These are phyloP conservation scores for Termitomyces sp. DNA, from an alignment of 768 basidiomycete genomes.

Conservation along the genomic window DNA sequence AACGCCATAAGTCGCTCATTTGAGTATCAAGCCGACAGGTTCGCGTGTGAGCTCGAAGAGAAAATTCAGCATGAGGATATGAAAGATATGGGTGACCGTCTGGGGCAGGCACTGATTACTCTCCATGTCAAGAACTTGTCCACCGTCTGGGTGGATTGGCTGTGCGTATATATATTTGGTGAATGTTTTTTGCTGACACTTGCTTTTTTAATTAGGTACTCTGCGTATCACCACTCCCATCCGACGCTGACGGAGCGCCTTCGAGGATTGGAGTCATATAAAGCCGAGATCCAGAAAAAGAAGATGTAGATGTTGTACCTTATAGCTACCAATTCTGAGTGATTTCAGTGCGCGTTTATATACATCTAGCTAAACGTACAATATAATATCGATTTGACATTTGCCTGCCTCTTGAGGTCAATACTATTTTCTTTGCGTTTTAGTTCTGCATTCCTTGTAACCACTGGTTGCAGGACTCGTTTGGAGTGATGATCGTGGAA, in stretches of 20 bases:
- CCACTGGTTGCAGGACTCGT: no score
- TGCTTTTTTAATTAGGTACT: conserved; percentile 51
- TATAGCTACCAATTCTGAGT: not conserved
- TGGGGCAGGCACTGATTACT: conserved; percentile 76
- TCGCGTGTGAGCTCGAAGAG: conserved; percentile 70
- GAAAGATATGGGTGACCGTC: conserved; percentile 81
- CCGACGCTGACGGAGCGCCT: conserved; percentile 90
- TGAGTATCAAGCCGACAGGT: conserved; percentile 91
- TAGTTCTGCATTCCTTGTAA: no score
- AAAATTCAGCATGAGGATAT: conserved; percentile 47
- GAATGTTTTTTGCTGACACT: conserved; percentile 1
- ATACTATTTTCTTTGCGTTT: not conserved
- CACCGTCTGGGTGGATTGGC: conserved; percentile 92
- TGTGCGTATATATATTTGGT: conserved; percentile 42
- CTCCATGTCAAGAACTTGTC: conserved; percentile 91
- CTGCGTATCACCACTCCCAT: conserved; percentile 94
- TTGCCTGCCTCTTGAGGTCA: not conserved
- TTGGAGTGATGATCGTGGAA: no score
- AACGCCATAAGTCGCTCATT: conserved; percentile 82
- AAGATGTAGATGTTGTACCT: conserved; percentile 6
- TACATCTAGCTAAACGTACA: not conserved
- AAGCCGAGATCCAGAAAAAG: conserved; percentile 41
- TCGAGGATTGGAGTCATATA: conserved; percentile 70
- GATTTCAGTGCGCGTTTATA: not conserved
- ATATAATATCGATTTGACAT: not conserved